Evolutionary conservation across 2,329 filamentous ascomycete species (phyloP).

Genomic region (Pseudocercospora macadamiae): DNA sequence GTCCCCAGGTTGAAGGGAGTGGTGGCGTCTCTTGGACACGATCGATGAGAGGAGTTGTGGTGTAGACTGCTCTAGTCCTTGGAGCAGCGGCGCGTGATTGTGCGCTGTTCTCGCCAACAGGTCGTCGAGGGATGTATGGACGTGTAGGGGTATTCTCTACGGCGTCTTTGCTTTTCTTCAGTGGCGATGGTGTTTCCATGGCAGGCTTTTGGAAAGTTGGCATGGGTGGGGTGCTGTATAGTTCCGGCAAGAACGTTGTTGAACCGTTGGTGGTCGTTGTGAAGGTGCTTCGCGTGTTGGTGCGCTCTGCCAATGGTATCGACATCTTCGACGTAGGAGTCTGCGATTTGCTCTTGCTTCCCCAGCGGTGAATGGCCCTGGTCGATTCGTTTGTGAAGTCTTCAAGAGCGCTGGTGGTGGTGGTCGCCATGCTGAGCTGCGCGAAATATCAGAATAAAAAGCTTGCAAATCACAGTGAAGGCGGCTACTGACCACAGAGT

Average conservation of each 20-base stretch:
- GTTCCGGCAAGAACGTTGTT: conserved; percentile 33
- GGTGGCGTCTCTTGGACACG: conserved; percentile 32
- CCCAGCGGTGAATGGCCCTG: conserved; percentile 22
- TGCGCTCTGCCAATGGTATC: conserved; percentile 27
- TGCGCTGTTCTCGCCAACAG: not conserved
- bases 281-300: conserved; percentile 24
- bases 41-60: conserved; percentile 25
- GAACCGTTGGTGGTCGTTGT: conserved; percentile 24
- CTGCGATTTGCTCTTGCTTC: conserved; percentile 21
- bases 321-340: conserved; percentile 14
- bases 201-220: conserved; percentile 35
- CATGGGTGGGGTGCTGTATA: conserved; percentile 36
- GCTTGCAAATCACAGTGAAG: not conserved
- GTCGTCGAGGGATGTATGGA: not conserved
- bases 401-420: conserved; percentile 17
- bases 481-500: conserved; percentile 18
- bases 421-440: conserved; percentile 25
- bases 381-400: conserved; percentile 21
- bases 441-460: not conserved
- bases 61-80: conserved; percentile 10
- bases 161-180: not conserved
- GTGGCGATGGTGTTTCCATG: conserved; percentile 17
- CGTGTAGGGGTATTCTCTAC: conserved; percentile 20
- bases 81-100: conserved; percentile 1
- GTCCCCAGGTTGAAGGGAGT: conserved; percentile 35